Percentiles rank a stretch among this genome's conserved stretches.
These are phyloP conservation scores for Boletus vermiculosoides DNA, from an alignment of 768 basidiomycete species.

Conservation along the genomic window DNA sequence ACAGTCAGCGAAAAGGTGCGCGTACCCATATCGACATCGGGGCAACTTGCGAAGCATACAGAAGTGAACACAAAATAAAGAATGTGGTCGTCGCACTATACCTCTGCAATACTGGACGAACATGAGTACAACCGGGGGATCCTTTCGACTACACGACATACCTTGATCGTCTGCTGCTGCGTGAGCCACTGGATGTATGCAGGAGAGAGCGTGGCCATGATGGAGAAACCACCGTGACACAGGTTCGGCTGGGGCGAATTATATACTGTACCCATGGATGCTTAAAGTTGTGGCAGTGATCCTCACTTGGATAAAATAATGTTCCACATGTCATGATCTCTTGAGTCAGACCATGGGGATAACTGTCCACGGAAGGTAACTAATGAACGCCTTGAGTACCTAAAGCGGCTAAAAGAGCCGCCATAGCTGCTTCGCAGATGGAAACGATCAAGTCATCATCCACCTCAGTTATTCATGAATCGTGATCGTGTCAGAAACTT, in stretches of 20 bases:
- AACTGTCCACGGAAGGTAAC: not conserved
- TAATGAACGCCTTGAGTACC: not conserved
- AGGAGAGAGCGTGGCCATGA: not conserved
- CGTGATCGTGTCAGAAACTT: not conserved
- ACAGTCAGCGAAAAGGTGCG: not conserved
- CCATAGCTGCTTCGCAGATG: not conserved
- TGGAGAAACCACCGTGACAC: not conserved
- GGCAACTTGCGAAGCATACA: not conserved
- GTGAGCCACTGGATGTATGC: not conserved
- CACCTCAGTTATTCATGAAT: not conserved
- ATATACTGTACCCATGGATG: not conserved
- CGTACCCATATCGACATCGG: conserved; percentile 13
- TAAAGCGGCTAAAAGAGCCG: not conserved
- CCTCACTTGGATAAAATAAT: not conserved
- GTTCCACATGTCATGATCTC: not conserved
- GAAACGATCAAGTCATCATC: not conserved
- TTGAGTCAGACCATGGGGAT: not conserved
- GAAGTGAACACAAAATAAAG: not conserved
- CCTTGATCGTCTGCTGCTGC: conserved; percentile 12
- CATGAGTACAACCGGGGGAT: not conserved
- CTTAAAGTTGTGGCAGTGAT: not conserved
- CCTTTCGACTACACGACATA: not conserved
- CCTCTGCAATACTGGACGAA: conserved; percentile 5
- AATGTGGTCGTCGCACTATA: not conserved
- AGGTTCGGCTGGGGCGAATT: not conserved